Conservation (phyloP, 345 rosid genomes). For the Bruguiera sexangula region DNA sequence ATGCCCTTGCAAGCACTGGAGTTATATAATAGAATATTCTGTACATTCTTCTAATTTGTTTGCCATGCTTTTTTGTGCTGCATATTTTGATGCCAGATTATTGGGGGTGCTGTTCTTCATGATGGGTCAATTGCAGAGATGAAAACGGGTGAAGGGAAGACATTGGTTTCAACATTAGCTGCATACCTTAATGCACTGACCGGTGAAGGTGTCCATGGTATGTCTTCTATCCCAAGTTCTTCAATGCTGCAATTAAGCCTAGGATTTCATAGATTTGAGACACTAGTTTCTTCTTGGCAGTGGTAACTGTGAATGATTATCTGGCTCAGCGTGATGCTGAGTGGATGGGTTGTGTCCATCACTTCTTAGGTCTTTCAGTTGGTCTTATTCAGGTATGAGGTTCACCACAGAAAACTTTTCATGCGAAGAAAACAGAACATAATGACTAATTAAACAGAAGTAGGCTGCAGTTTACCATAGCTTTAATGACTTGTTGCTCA, state of each 20-base stretch:
- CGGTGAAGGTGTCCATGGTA: slow-evolving; percentile 96
- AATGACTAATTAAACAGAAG: not conserved
- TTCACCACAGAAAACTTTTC: not conserved
- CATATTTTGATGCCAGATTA: slow-evolving; percentile 49
- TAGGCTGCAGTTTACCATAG: slow-evolving; percentile 5
- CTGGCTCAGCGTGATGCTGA: slow-evolving; percentile 98
- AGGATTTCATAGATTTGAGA: not conserved
- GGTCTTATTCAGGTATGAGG: slow-evolving; percentile 83
- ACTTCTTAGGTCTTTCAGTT: slow-evolving; percentile 87
- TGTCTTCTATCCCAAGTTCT: slow-evolving; percentile 22
- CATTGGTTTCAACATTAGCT: slow-evolving; percentile 92
- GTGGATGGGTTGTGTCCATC: slow-evolving; percentile 99
- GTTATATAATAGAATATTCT: not conserved
- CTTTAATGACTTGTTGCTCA: slow-evolving; percentile 17
- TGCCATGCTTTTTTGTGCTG: slow-evolving; percentile 15
- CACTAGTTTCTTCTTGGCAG: slow-evolving; percentile 42
- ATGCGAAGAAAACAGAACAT: not conserved
- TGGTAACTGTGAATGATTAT: slow-evolving; percentile 96
- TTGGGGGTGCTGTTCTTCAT: slow-evolving; percentile 97
- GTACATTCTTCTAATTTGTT: slow-evolving; percentile 13
- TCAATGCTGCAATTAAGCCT: not conserved
- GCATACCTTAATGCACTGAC: slow-evolving; percentile 92
- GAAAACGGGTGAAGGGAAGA: slow-evolving; percentile 98
- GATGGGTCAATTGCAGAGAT: slow-evolving; percentile 97
- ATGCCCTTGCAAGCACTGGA: not conserved